Base-by-base conservation (phyloP, 257 asterid species). In the Fraxinus pennsylvanica region DNA sequence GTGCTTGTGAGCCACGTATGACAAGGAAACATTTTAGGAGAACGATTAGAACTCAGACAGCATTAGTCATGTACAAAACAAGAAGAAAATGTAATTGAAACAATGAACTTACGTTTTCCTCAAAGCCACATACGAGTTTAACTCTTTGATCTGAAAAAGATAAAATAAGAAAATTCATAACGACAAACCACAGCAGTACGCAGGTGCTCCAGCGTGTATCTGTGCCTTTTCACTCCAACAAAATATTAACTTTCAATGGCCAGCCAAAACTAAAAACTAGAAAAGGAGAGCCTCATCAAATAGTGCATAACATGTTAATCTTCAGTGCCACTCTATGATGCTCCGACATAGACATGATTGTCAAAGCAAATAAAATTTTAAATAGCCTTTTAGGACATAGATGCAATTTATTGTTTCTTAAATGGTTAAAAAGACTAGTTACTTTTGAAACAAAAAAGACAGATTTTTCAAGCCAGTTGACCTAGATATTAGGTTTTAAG, bases 111-210 rank as follows among this genome's bases (percentile, higher is more conserved):
- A 92, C 97, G 97, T 94, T 84, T 94, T 94, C 83, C 98, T 92
- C 90, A 90, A 81, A 74, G 96, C 98, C 81, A 94, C 98, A 76
- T 91, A 94, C 66, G 98, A 92, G 83, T 94, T 94, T 83, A 94
- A 89, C 91, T 92, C 97, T 87, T 94, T 94, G 87, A 94, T 91
- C 98, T 94, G 98, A 86, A 89, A 78, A 80, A 79, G 33, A 21
- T 68, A 39, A 81, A 73, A 57, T 10, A 79, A 45, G 36, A 61
- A 68, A 39, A 19, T 22, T 54, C n/a, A 27, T 25, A 63, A 25
- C 8, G 29, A 25, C 29, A 63, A 27, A 63, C 19, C 36, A 61
- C 39, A 52, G 57, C 70, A 29, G 41, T 13, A 65, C 15, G 75
- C 74, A 74, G 52, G 81, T 41, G 69, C 66, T 72, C 36, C 63